Percentiles rank a stretch among this genome's conserved stretches.
phyloP scores from a whole-genome alignment of 768 basidiomycete species.

The Hericium erinaceus region DNA sequence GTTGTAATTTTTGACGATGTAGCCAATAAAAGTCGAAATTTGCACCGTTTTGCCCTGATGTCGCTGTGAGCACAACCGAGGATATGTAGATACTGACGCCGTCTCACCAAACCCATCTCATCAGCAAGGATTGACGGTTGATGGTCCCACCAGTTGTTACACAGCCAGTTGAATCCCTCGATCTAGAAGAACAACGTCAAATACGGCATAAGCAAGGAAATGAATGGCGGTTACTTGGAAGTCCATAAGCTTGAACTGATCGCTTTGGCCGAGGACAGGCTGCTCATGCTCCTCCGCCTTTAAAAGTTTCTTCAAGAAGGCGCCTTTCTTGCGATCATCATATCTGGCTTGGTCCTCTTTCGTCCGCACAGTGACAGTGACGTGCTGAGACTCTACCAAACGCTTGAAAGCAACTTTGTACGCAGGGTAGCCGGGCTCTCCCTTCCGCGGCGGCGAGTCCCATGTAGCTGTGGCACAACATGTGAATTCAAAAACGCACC shows the following conservation, averaged over 20 bases:
- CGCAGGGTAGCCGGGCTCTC: slow-evolving; percentile 47
- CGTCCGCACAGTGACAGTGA: slow-evolving; percentile 47
- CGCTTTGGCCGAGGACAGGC: slow-evolving; percentile 58
- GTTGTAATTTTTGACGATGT: slow-evolving; percentile 42
- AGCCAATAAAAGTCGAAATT: slow-evolving; percentile 75
- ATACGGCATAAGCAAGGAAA: background rate
- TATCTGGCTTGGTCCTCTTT: slow-evolving; percentile 31
- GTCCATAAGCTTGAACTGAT: slow-evolving; percentile 64
- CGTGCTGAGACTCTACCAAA: slow-evolving; percentile 53
- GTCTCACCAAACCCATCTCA: slow-evolving; percentile 86
- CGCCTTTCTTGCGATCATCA: slow-evolving; percentile 46
- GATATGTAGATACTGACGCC: background rate
- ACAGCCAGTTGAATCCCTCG: slow-evolving; percentile 79
- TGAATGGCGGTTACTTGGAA: slow-evolving; percentile 56
- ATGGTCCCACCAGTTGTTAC: slow-evolving; percentile 79
- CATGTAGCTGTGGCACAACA: slow-evolving; percentile 58
- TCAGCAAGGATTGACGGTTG: slow-evolving; percentile 90
- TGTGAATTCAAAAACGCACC: background rate
- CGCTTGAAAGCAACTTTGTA: slow-evolving; percentile 60
- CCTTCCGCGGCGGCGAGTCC: slow-evolving; percentile 74
- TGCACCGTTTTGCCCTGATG: slow-evolving; percentile 85
- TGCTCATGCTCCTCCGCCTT: slow-evolving; percentile 33
- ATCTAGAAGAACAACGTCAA: slow-evolving; percentile 32
- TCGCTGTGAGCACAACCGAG: background rate
- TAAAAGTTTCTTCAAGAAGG: slow-evolving; percentile 36